Base-by-base conservation (phyloP, 2,329 filamentous ascomycete genomes). In the Sordariomycetes sp. region DNA sequence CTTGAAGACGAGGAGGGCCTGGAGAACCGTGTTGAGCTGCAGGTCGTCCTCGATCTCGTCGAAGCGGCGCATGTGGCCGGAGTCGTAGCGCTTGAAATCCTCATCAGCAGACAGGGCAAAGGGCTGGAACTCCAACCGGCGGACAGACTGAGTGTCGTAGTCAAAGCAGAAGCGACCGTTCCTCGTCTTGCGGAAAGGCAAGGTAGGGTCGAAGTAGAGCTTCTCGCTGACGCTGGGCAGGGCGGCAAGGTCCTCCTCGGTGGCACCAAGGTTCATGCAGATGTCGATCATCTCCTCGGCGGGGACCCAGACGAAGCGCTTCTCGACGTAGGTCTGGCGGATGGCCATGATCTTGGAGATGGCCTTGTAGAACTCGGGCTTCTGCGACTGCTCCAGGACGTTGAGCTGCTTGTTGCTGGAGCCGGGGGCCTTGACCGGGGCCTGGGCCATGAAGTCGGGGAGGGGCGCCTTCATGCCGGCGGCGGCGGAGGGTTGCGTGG, bases 11-110 rank as follows among this genome's bases (percentile, higher is more conserved):
- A 55, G 35, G 18, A 55, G 39, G 16, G 50, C 52, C 35, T 54
- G 52, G 25, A 53, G 34, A 23, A 46, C 42, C 3, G 46, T 48
- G 46, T 55, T 55, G 38, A 43, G 40, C 37, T 54, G 50, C 19
- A 51, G 39, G n/a, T 50, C 39, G 24, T 49, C 40, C 27, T 47
- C 35, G 20, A 50, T 39, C 38, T 55, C 49, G 34, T 48, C 39
- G 37, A 54, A 55, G 28, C 39, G 38, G 15, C 51, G 51, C 19
- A 48, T 31, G 23, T 44, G 23, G 23, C 47, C 49, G 11, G 44
- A 51, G 44, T 54, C 51, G 42, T 53, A 44, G 14, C 51, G 48
- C 32, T 47, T 46, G 30, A 49, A 54, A 42, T 53, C 49, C 34
- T 54, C 50, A 9, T 46, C 47, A 2, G 38, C 41, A 3, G 49